Conservation (phyloP, 2,329 filamentous ascomycete species). For the Stenocarpella maydis region DNA sequence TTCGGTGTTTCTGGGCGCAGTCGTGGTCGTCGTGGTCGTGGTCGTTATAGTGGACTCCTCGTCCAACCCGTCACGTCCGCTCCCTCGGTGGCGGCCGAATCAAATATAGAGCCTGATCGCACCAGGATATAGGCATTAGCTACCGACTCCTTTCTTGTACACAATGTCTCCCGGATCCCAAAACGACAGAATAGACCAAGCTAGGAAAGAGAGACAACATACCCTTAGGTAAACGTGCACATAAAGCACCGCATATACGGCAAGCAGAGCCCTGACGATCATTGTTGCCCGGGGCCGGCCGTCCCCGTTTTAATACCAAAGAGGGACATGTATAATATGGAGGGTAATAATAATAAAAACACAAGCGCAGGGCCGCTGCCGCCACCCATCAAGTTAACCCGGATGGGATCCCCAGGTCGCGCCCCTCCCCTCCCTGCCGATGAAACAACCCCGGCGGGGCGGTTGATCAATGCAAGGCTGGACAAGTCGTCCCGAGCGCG, state of each 20-base stretch:
- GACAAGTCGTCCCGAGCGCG: no score
- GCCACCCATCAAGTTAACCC: not conserved
- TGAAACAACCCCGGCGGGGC: constrained; percentile 12
- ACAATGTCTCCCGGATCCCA: not conserved
- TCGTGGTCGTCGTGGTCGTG: not conserved
- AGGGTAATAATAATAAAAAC: no score
- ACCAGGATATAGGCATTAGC: not conserved
- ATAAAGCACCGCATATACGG: constrained; percentile 30
- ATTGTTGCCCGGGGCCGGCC: constrained; percentile 19
- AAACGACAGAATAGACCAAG: no score
- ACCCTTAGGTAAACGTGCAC: constrained; percentile 32
- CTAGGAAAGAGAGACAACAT: not conserved
- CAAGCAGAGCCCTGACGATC: constrained; percentile 30
- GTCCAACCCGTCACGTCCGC: not conserved
- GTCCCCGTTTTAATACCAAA: not conserved
- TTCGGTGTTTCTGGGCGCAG: not conserved
- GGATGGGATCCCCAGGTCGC: not conserved
- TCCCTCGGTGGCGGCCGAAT: constrained; percentile 27
- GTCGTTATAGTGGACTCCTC: not conserved
- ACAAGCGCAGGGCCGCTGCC: not conserved
- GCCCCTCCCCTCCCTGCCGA: not conserved
- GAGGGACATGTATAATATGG: not conserved
- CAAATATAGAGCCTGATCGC: constrained; percentile 6
- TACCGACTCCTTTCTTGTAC: not conserved
- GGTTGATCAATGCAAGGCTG: not conserved